Evolutionary conservation across 805 yeast genomes (phyloP).

Genomic region (Zygotorulaspora florentina): DNA sequence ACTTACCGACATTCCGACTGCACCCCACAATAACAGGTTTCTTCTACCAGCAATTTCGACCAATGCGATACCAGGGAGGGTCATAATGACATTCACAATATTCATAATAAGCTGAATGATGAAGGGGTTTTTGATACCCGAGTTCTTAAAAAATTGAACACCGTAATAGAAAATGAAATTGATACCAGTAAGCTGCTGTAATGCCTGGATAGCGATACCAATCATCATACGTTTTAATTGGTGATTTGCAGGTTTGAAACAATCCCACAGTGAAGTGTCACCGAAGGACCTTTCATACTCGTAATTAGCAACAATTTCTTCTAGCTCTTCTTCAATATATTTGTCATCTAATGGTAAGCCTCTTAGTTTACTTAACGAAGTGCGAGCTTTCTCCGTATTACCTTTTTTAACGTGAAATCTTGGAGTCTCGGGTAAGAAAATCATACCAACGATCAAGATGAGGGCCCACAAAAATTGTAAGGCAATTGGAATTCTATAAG

Average conservation of each 20-base stretch:
- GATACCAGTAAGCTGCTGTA: constrained; percentile 68
- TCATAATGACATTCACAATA: constrained; percentile 56
- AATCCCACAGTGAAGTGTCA: constrained; percentile 56
- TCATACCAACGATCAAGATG: constrained; percentile 43
- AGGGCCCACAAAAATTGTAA: constrained; percentile 42
- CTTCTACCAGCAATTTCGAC: constrained; percentile 57
- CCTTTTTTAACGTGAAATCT: constrained; percentile 51
- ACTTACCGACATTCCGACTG: constrained; percentile 56
- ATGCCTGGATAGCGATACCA: constrained; percentile 56
- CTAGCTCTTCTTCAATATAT: constrained; percentile 53
- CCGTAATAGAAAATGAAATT: constrained; percentile 68
- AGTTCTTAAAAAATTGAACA: constrained; percentile 56
- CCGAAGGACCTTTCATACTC: constrained; percentile 61
- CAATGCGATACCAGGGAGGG: constrained; percentile 47
- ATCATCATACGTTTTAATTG: constrained; percentile 44
- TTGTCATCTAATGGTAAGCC: constrained; percentile 50
- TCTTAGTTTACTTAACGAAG: constrained; percentile 53
- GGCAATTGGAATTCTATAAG: constrained; percentile 68
- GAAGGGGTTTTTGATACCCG: constrained; percentile 56
- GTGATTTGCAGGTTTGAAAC: constrained; percentile 64
- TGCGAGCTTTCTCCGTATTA: constrained; percentile 49
- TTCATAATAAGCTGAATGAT: constrained; percentile 58
- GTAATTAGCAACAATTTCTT: constrained; percentile 54
- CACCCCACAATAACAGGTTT: constrained; percentile 45
- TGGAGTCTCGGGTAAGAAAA: constrained; percentile 66